phyloP scores from a whole-genome alignment of 495 filamentous ascomycete species.

The Aspergillus bertholletiae region DNA sequence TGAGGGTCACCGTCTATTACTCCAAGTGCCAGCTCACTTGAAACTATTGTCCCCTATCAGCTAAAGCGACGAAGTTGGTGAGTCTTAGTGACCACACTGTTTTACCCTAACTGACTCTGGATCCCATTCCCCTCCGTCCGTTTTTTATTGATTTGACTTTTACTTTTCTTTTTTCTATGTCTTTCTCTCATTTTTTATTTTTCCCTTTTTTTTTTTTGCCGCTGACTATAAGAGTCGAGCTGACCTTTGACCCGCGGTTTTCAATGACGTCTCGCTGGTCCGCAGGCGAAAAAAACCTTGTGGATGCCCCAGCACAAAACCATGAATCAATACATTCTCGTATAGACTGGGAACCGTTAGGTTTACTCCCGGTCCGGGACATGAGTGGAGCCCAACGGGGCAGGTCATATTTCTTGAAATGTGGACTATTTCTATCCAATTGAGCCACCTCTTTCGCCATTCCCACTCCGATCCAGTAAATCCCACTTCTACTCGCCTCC shows the following conservation, averaged over 20 bases:
- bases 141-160: background rate
- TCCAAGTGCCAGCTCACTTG: background rate
- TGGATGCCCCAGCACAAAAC: background rate
- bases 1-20: background rate
- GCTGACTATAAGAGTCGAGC: background rate
- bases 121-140: background rate
- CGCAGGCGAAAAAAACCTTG: background rate
- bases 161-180: background rate
- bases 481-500: background rate
- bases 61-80: background rate
- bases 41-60: background rate
- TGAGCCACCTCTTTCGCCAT: background rate
- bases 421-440: background rate
- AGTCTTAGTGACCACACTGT: background rate
- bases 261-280: background rate
- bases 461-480: background rate
- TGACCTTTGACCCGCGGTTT: background rate
- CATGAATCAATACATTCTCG: background rate
- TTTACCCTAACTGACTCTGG: background rate
- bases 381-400: background rate
- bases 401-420: background rate
- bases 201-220: too few species aligned
- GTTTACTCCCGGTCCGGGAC: background rate
- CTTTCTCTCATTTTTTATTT: too few species aligned
- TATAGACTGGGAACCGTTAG: background rate